Evolutionary conservation across 2,329 filamentous ascomycete genomes (phyloP).

Genomic region (Amphichorda felina): DNA sequence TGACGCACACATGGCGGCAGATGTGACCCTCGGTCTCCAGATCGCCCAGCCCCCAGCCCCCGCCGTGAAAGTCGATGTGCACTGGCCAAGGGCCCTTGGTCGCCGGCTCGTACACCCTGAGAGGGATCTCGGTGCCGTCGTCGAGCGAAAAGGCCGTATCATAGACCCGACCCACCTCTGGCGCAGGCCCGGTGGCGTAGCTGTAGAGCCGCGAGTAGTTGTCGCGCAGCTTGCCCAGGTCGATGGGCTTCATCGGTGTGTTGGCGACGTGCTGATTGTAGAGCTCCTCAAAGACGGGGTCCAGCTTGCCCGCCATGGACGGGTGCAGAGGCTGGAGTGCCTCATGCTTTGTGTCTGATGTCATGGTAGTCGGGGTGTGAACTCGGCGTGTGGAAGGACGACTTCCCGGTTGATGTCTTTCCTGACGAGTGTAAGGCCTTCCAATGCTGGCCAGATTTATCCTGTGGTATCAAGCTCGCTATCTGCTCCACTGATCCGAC

Average conservation of each 20-base stretch:
- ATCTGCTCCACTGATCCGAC: too few relatives aligned
- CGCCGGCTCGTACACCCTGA: constrained; percentile 29
- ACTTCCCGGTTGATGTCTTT: too few relatives aligned
- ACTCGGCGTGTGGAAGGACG: too few relatives aligned
- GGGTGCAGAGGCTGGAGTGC: constrained; percentile 35
- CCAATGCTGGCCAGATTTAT: too few relatives aligned
- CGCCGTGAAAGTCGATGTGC: constrained; percentile 36
- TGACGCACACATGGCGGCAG: constrained; percentile 31
- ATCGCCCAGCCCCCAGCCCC: constrained; percentile 36
- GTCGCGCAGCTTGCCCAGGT: constrained; percentile 22
- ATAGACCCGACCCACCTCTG: constrained; percentile 25
- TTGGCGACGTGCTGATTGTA: constrained; percentile 33
- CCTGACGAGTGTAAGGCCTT: too few relatives aligned
- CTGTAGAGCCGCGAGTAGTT: constrained; percentile 32
- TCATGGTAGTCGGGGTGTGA: neutral
- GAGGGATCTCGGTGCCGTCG: constrained; percentile 16
- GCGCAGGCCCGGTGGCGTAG: constrained; percentile 28
- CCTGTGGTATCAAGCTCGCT: too few relatives aligned
- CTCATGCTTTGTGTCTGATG: constrained; percentile 19
- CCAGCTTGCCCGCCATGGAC: constrained; percentile 29
- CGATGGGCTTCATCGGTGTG: constrained; percentile 24
- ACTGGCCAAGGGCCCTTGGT: constrained; percentile 29
- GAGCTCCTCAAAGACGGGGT: constrained; percentile 32
- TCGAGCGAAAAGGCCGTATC: constrained; percentile 20
- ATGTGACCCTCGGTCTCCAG: constrained; percentile 36